Conservation (phyloP, 1,284 basidiomycete species). For the Cryptococcus sp. region DNA sequence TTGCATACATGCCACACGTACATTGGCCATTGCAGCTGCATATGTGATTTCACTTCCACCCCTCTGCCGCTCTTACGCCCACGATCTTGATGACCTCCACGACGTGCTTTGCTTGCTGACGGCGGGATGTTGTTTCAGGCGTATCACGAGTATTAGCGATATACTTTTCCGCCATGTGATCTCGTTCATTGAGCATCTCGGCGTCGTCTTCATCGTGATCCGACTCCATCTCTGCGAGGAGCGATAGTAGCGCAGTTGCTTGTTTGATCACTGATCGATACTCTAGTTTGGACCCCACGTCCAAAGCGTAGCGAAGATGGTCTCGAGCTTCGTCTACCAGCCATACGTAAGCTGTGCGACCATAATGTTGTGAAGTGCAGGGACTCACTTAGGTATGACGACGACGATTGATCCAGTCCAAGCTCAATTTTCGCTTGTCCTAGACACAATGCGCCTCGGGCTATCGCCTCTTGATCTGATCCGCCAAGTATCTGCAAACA, state of each 20-base stretch:
- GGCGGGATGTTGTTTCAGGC: background rate
- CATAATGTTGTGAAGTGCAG: background rate
- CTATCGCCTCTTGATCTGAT: slow-evolving; percentile 27
- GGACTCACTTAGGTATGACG: slow-evolving; percentile 3
- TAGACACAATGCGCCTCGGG: slow-evolving; percentile 31
- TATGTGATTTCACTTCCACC: slow-evolving; percentile 28
- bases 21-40: too few relatives aligned
- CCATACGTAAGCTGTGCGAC: background rate
- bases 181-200: background rate
- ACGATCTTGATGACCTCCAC: slow-evolving; percentile 40
- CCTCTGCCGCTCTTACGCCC: slow-evolving; percentile 36
- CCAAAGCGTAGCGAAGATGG: slow-evolving; percentile 18
- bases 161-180: slow-evolving; percentile 6
- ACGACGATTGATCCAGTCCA: slow-evolving; percentile 13
- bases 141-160: background rate
- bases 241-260: slow-evolving; percentile 12
- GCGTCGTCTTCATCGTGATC: background rate
- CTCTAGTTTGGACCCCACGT: slow-evolving; percentile 12
- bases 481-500: slow-evolving; percentile 11
- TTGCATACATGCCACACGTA: too few relatives aligned
- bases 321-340: slow-evolving; percentile 13
- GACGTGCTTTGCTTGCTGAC: slow-evolving; percentile 22
- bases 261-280: slow-evolving; percentile 17
- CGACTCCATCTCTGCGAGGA: slow-evolving; percentile 17
- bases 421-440: slow-evolving; percentile 35